A percentile compares a stretch with the other conserved stretches of the same genome.
Conservation (phyloP, 1,284 basidiomycete genomes). For the Uromyces viciae-fabae region DNA sequence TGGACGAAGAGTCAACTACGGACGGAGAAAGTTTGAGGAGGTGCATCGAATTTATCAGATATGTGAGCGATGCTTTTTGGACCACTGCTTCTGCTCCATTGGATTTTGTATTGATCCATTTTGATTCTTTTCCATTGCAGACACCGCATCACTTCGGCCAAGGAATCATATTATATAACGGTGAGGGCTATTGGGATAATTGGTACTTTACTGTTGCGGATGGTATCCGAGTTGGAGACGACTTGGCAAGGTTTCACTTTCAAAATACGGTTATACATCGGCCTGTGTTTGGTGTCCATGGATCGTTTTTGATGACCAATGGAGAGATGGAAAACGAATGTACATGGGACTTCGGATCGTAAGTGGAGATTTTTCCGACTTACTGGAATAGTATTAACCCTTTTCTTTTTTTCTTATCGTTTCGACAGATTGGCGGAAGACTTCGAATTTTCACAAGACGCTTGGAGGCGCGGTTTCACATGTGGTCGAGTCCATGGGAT, state of each 20-base stretch:
- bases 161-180: constrained; percentile 58
- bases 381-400: no score
- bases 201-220: constrained; percentile 58
- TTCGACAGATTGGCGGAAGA: constrained; percentile 57
- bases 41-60: constrained; percentile 57
- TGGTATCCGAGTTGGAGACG: constrained; percentile 57
- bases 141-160: constrained; percentile 57
- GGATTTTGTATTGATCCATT: background rate
- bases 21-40: constrained; percentile 56
- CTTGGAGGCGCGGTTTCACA: constrained; percentile 56
- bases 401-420: no score
- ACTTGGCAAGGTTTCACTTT: constrained; percentile 57
- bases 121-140: constrained; percentile 36
- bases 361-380: background rate
- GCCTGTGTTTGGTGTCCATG: constrained; percentile 57
- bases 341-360: constrained; percentile 54
- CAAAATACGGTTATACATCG: constrained; percentile 56
- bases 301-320: constrained; percentile 57
- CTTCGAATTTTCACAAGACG: constrained; percentile 57
- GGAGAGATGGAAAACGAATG: constrained; percentile 57
- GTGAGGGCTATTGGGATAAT: constrained; percentile 57
- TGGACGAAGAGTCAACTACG: constrained; percentile 57
- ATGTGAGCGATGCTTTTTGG: no score
- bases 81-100: background rate
- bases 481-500: constrained; percentile 57